These are phyloP conservation scores for Massarina eburnea DNA, from an alignment of 2,329 filamentous ascomycete species.

Conservation along the genomic window DNA sequence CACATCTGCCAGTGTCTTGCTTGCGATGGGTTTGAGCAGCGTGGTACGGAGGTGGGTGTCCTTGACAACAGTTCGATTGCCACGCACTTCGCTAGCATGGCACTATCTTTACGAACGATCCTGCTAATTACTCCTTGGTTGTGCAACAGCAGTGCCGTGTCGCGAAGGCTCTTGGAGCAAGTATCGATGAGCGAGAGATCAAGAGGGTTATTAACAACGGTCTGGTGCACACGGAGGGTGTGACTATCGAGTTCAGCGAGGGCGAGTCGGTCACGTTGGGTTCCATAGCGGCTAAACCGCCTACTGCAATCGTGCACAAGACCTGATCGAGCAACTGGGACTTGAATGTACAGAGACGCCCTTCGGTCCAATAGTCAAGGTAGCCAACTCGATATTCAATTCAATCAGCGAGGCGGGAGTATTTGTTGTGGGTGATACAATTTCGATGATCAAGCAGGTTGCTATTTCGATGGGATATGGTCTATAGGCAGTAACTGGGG, in stretches of 20 bases:
- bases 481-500: conserved; percentile 29
- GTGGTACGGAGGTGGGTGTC: conserved; percentile 42
- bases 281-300: conserved; percentile 28
- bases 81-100: conserved; percentile 30
- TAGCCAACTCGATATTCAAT: conserved; percentile 48
- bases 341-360: conserved; percentile 42
- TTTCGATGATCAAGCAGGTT: conserved; percentile 35
- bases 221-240: conserved; percentile 21
- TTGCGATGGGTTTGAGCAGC: conserved; percentile 63
- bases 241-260: conserved; percentile 32
- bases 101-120: conserved; percentile 33
- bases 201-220: conserved; percentile 30
- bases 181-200: conserved; percentile 28
- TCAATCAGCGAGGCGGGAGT: conserved; percentile 55
- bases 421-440: conserved; percentile 57
- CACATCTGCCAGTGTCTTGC: conserved; percentile 60
- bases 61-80: conserved; percentile 21
- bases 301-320: conserved; percentile 32
- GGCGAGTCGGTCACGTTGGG: conserved; percentile 28
- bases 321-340: conserved; percentile 33
- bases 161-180: conserved; percentile 22
- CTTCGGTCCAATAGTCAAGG: conserved; percentile 48
- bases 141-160: conserved; percentile 24
- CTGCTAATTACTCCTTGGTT: conserved; percentile 8
- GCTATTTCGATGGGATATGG: conserved; percentile 33